Evolutionary conservation across 2,329 filamentous ascomycete species (phyloP).

Genomic region (Cordyceps javanica): DNA sequence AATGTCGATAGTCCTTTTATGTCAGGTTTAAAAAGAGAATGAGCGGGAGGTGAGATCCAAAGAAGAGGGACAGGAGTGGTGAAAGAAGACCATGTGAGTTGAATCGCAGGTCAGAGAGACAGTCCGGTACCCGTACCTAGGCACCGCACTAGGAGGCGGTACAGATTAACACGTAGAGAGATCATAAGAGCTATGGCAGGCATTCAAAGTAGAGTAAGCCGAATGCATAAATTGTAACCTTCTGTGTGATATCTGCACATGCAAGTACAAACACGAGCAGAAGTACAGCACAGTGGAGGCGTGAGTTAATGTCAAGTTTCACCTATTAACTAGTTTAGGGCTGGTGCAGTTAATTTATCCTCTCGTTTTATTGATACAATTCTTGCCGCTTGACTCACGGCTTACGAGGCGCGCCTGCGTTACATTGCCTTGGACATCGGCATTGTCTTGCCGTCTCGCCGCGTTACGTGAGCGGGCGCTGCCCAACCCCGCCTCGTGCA

Average conservation of each 20-base stretch:
- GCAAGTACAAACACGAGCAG: not conserved
- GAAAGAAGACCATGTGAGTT: not conserved
- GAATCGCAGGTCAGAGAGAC: not conserved
- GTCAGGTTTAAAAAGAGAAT: not conserved
- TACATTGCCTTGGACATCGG: not conserved
- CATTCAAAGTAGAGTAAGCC: not conserved
- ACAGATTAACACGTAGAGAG: not conserved
- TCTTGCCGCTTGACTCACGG: not conserved
- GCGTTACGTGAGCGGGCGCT: not conserved
- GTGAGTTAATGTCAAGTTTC: too few species aligned
- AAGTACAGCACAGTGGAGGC: not conserved
- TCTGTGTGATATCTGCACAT: not conserved
- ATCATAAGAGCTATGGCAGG: not conserved
- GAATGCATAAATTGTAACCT: not conserved
- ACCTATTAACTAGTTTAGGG: too few species aligned
- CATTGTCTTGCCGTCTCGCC: not conserved
- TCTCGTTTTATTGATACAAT: too few species aligned
- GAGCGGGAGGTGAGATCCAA: not conserved
- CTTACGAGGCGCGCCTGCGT: not conserved
- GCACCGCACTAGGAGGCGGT: not conserved
- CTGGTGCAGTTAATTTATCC: too few species aligned
- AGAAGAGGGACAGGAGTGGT: not conserved
- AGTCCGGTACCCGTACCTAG: not conserved
- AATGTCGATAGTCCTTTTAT: not conserved
- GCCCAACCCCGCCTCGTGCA: not conserved